phyloP scores from a whole-genome alignment of 78 protist species.

The Dictyostelium discoideum region DNA sequence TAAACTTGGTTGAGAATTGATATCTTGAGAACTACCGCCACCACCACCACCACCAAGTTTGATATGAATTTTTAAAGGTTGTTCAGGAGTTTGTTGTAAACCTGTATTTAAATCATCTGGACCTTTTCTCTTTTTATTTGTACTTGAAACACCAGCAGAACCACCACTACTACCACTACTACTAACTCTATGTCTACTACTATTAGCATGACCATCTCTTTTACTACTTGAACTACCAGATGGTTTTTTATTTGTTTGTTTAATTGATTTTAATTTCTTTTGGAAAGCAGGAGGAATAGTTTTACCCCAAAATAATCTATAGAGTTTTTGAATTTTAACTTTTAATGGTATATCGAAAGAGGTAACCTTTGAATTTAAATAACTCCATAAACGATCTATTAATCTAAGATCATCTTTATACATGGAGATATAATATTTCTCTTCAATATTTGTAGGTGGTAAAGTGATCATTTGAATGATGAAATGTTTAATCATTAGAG shows the following conservation, averaged over 20 bases:
- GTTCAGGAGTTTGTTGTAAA: slow-evolving; percentile 5
- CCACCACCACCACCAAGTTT: slow-evolving; percentile 1
- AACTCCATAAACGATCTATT: slow-evolving; percentile 60
- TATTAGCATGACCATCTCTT: background rate
- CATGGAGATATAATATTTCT: slow-evolving; percentile 19
- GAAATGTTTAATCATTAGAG: slow-evolving; percentile 28
- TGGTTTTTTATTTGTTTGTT: background rate
- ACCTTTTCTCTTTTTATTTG: slow-evolving; percentile 26
- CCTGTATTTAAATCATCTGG: background rate
- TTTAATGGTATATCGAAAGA: slow-evolving; percentile 19
- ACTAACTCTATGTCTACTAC: background rate
- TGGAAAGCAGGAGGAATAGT: slow-evolving; percentile 7
- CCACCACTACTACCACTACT: background rate
- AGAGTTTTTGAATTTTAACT: slow-evolving; percentile 19
- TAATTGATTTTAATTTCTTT: slow-evolving; percentile 15
- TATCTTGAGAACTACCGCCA: background rate
- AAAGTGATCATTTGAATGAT: background rate
- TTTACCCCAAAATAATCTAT: slow-evolving; percentile 33
- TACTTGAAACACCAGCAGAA: background rate
- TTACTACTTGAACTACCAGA: slow-evolving; percentile 1
- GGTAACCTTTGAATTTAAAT: slow-evolving; percentile 15
- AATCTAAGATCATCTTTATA: slow-evolving; percentile 45
- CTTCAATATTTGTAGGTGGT: slow-evolving; percentile 38
- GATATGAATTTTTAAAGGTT: slow-evolving; percentile 52
- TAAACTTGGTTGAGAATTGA: slow-evolving; percentile 6